Evolutionary conservation across 208 protist genomes (phyloP).

Genomic region (Leishmania mexicana): DNA sequence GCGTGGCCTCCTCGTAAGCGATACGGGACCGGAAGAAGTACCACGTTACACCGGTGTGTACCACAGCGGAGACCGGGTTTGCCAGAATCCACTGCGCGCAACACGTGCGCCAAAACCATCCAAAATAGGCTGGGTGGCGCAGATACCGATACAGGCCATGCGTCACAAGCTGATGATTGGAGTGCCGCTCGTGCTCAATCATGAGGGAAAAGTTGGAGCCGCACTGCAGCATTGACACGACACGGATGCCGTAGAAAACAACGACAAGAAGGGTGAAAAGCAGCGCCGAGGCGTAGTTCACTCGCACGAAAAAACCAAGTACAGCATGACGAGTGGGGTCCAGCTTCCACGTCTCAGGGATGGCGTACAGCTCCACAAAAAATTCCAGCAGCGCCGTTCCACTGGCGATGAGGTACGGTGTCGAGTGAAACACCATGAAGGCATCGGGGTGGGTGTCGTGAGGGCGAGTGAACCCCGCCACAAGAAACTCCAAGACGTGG

Average conservation of each 20-base stretch:
- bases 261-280: conserved; percentile 46
- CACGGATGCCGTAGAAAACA: conserved; percentile 71
- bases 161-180: conserved; percentile 88
- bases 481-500: conserved; percentile 82
- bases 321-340: neutral
- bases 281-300: conserved; percentile 38
- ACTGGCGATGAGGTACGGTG: conserved; percentile 60
- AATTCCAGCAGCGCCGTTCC: conserved; percentile 65
- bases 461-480: conserved; percentile 41
- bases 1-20: conserved; percentile 82
- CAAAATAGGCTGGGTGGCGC: conserved; percentile 96
- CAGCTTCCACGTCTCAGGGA: conserved; percentile 71
- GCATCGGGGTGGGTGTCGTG: conserved; percentile 74
- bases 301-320: conserved; percentile 34
- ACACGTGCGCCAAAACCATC: conserved; percentile 95
- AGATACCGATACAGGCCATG: conserved; percentile 90
- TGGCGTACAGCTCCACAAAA: conserved; percentile 51
- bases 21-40: conserved; percentile 93
- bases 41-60: conserved; percentile 85
- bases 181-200: conserved; percentile 66
- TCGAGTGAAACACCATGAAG: conserved; percentile 89
- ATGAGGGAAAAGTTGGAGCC: conserved; percentile 82
- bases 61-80: conserved; percentile 90
- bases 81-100: conserved; percentile 92
- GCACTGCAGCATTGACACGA: conserved; percentile 85